A percentile compares a stretch with the other conserved stretches of the same genome.
Evolutionary conservation across 768 basidiomycete species (phyloP).

Genomic region (Cyathus striatus): DNA sequence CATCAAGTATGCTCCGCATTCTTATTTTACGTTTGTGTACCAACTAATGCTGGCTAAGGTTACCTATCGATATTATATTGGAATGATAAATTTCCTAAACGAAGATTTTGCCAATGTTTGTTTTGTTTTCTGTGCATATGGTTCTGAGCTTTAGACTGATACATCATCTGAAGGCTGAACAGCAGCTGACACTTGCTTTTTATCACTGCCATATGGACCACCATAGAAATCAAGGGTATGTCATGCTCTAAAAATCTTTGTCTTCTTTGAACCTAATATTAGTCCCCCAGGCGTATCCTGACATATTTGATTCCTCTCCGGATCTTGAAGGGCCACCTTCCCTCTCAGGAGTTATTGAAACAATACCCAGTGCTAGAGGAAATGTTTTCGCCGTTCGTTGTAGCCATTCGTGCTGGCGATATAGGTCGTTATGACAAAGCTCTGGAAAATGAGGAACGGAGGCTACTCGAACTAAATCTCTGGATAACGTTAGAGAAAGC

Average conservation of each 20-base stretch:
- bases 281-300: constrained; percentile 67
- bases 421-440: constrained; percentile 77
- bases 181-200: constrained; percentile 83
- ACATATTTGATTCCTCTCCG: constrained; percentile 88
- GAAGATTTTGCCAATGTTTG: constrained; percentile 82
- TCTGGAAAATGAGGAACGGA: constrained; percentile 62
- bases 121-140: constrained; percentile 5
- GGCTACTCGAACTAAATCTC: constrained; percentile 81
- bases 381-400: constrained; percentile 77
- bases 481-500: constrained; percentile 87
- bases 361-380: constrained; percentile 70
- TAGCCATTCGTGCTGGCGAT: constrained; percentile 74
- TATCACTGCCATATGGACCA: constrained; percentile 73
- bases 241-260: not conserved
- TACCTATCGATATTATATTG: constrained; percentile 91
- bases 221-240: constrained; percentile 79
- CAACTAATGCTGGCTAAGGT: constrained; percentile 43
- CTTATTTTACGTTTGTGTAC: not conserved
- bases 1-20: constrained; percentile 61
- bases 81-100: constrained; percentile 90
- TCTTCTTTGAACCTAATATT: not conserved
- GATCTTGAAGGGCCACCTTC: constrained; percentile 83
- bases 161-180: constrained; percentile 54
- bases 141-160: not conserved
- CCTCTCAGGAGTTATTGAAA: constrained; percentile 62